A percentile compares a stretch with the other conserved stretches of the same genome.
Conservation (phyloP, 192 early-diverging fungal species). For the Fimicolochytrium jonesii region DNA sequence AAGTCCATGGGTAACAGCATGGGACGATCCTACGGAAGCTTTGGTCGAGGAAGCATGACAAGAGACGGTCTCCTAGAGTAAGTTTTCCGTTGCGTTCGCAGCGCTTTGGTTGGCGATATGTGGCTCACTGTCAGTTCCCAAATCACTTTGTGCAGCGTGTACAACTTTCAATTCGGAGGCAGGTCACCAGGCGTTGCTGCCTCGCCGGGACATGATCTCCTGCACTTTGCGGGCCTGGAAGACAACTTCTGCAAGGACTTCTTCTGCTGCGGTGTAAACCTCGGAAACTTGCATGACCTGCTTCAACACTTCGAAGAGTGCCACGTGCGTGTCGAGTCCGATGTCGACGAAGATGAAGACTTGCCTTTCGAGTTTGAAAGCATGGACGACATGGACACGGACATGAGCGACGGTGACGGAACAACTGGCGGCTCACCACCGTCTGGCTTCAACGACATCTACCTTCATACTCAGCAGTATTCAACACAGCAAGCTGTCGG, state of each 20-base stretch:
- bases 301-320: slow-evolving; percentile 95
- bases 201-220: slow-evolving; percentile 40
- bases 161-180: slow-evolving; percentile 31
- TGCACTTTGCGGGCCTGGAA: slow-evolving; percentile 65
- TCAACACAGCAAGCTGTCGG: slow-evolving; percentile 15
- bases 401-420: slow-evolving; percentile 31
- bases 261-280: slow-evolving; percentile 84
- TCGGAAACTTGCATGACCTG: slow-evolving; percentile 89
- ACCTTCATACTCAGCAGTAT: slow-evolving; percentile 22
- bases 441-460: slow-evolving; percentile 24
- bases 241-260: slow-evolving; percentile 94
- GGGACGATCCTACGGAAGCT: slow-evolving; percentile 20
- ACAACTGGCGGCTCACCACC: slow-evolving; percentile 14
- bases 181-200: slow-evolving; percentile 31
- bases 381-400: slow-evolving; percentile 46
- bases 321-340: slow-evolving; percentile 85
- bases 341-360: slow-evolving; percentile 70
- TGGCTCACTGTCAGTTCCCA: not conserved
- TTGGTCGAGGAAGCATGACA: slow-evolving; percentile 13
- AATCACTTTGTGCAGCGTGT: not conserved
- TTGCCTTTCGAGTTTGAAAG: slow-evolving; percentile 41
- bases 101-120: not conserved
- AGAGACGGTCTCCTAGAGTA: slow-evolving; percentile 20
- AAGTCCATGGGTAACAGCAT: slow-evolving; percentile 20
- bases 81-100: not conserved